Percentiles rank a stretch among this genome's conserved stretches.
Evolutionary conservation across 2,329 filamentous ascomycete genomes (phyloP).

Genomic region (Cordyceps cateniannulata): DNA sequence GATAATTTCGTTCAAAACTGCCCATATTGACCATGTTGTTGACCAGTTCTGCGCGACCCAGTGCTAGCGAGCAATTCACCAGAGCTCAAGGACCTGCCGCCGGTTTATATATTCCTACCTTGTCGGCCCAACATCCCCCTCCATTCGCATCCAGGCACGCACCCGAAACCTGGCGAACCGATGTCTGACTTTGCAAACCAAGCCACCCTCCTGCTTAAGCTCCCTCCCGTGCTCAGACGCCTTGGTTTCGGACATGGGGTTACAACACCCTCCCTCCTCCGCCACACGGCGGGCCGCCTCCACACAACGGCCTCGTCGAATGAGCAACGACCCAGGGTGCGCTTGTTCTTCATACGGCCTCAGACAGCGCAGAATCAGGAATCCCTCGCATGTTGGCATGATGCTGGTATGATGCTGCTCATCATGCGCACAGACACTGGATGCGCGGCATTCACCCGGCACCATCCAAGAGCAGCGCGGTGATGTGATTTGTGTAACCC

Average conservation of each 20-base stretch:
- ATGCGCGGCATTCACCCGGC: neutral
- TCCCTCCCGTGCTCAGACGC: conserved; percentile 3
- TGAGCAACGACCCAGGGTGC: neutral
- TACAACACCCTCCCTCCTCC: neutral
- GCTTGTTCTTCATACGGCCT: neutral
- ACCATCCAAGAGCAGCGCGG: neutral
- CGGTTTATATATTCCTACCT: neutral
- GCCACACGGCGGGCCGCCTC: conserved; percentile 6
- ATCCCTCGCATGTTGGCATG: neutral
- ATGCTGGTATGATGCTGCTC: no score
- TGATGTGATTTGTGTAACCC: neutral
- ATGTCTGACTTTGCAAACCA: neutral
- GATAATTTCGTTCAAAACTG: neutral
- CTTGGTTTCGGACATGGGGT: conserved; percentile 6
- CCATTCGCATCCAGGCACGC: neutral
- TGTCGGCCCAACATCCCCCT: neutral
- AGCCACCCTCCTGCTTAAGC: neutral
- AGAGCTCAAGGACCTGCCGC: neutral
- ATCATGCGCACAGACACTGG: conserved; percentile 4
- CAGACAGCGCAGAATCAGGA: neutral
- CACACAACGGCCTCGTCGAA: neutral
- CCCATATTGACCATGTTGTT: neutral
- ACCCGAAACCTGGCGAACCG: conserved; percentile 1
- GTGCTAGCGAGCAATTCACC: neutral
- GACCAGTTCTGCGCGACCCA: neutral